Conservation (phyloP, 345 rosid species). For the Geranium rotundifolium region DNA sequence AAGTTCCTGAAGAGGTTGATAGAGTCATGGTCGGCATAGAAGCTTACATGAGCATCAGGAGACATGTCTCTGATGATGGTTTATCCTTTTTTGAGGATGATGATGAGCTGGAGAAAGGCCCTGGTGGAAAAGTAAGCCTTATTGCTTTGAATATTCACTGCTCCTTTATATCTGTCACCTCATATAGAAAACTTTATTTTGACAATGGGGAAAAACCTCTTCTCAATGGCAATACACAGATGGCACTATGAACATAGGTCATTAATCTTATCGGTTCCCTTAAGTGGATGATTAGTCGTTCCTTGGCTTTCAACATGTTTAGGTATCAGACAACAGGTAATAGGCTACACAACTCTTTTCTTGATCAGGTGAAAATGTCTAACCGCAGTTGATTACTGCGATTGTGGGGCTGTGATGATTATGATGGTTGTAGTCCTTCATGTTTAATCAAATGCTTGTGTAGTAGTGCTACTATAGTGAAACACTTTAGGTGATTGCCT, state of each 20-base stretch:
- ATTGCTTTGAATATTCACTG: background rate
- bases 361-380: too few species aligned
- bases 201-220: background rate
- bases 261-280: too few species aligned
- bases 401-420: too few species aligned
- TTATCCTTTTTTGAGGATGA: conserved; percentile 59
- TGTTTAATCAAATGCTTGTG: background rate
- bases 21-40: conserved; percentile 80
- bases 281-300: too few species aligned
- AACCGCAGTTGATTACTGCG: too few species aligned
- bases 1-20: conserved; percentile 95
- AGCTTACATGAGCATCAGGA: conserved; percentile 92
- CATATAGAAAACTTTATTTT: too few species aligned
- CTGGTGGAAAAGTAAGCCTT: conserved; percentile 37
- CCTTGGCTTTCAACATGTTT: too few species aligned
- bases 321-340: too few species aligned
- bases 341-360: too few species aligned
- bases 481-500: background rate
- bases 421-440: background rate
- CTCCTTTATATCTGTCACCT: background rate
- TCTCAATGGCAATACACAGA: background rate
- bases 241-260: background rate
- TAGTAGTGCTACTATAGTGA: too few species aligned
- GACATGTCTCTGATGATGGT: conserved; percentile 52
- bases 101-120: conserved; percentile 31